Conservation (phyloP, 2,329 filamentous ascomycete species). For the Hawksworthiomyces lignivorus region DNA sequence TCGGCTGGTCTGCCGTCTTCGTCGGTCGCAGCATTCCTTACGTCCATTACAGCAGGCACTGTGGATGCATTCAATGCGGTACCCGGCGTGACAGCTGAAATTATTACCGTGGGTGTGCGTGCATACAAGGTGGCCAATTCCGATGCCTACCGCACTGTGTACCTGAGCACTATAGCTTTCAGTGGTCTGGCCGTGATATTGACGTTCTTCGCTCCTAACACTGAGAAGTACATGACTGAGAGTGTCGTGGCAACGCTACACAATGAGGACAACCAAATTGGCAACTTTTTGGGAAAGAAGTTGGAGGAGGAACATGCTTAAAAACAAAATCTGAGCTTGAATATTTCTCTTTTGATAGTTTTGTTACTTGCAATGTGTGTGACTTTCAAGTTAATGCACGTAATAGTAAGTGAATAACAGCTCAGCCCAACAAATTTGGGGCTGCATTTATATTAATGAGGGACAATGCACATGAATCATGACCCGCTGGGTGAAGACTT, state of each 20-base stretch:
- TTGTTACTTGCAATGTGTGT: too few species aligned
- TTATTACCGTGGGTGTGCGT: slow-evolving; percentile 17
- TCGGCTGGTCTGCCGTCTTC: slow-evolving; percentile 21
- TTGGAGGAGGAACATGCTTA: too few species aligned
- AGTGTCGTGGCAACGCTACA: slow-evolving; percentile 9
- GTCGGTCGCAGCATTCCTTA: slow-evolving; percentile 19
- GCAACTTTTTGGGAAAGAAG: too few species aligned
- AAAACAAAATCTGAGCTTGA: too few species aligned
- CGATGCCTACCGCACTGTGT: slow-evolving; percentile 23
- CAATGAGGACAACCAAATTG: background rate
- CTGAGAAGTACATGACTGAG: slow-evolving; percentile 10
- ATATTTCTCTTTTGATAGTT: too few species aligned
- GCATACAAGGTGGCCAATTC: slow-evolving; percentile 22
- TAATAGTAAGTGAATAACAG: too few species aligned
- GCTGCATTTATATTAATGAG: too few species aligned
- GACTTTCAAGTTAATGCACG: too few species aligned
- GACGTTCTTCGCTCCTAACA: slow-evolving; percentile 11
- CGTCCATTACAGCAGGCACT: too few species aligned
- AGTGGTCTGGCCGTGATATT: slow-evolving; percentile 17
- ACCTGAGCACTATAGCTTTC: slow-evolving; percentile 20
- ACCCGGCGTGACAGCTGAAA: slow-evolving; percentile 19
- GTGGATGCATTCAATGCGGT: slow-evolving; percentile 17
- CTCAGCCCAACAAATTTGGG: too few species aligned
- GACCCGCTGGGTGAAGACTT: too few species aligned
- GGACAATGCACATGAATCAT: too few species aligned